A percentile compares a stretch with the other conserved stretches of the same genome.
phyloP scores from a whole-genome alignment of 1,284 basidiomycete genomes.

The Marasmius fiardii region DNA sequence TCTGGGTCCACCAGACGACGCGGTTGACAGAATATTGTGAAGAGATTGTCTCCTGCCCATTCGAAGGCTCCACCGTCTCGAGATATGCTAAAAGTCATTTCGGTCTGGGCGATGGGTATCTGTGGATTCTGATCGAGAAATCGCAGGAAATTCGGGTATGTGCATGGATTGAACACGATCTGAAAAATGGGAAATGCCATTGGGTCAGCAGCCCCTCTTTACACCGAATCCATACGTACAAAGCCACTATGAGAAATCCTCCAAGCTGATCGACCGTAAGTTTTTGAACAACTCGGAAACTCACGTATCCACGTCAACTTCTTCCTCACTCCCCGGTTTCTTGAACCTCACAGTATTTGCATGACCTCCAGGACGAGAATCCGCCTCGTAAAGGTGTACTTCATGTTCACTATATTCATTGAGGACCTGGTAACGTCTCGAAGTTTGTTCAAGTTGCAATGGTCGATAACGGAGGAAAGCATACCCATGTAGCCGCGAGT shows the following conservation, averaged over 20 bases:
- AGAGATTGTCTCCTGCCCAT: conserved; percentile 68
- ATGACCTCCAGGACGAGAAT: conserved; percentile 71
- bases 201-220: neutral
- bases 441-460: neutral
- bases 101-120: conserved; percentile 56
- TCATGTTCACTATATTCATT: conserved; percentile 80
- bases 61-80: conserved; percentile 67
- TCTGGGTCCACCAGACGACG: conserved; percentile 57
- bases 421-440: conserved; percentile 26
- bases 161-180: conserved; percentile 78
- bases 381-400: conserved; percentile 78
- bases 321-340: conserved; percentile 32
- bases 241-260: conserved; percentile 40
- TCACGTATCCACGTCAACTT: conserved; percentile 68
- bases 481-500: conserved; percentile 74
- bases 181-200: conserved; percentile 23
- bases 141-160: conserved; percentile 80
- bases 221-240: conserved; percentile 29
- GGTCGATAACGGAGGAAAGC: conserved; percentile 16
- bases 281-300: conserved; percentile 18
- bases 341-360: conserved; percentile 71
- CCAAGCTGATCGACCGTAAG: conserved; percentile 4
- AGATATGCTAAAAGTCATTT: conserved; percentile 81
- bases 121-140: conserved; percentile 55
- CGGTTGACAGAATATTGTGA: conserved; percentile 66